These are phyloP conservation scores for Orbilia brochopaga DNA, from an alignment of 2,329 filamentous ascomycete species.

Conservation along the genomic window DNA sequence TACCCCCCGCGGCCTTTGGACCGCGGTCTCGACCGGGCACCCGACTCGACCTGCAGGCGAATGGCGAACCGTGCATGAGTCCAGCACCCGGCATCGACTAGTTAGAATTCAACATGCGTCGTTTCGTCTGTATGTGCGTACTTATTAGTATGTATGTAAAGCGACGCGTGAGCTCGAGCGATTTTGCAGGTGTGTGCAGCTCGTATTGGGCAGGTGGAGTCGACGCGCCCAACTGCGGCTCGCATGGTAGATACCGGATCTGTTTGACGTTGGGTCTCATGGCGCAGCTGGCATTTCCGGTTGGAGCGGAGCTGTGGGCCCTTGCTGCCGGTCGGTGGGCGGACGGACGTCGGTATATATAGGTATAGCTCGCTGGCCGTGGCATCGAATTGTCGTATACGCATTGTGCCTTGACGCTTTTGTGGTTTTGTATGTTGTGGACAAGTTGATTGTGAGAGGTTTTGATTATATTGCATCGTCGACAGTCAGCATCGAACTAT, in stretches of 20 bases:
- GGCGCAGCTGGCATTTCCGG: constrained; percentile 30
- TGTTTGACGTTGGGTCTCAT: constrained; percentile 8
- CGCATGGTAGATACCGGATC: constrained; percentile 42
- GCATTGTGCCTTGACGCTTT: no score
- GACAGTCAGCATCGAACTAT: no score
- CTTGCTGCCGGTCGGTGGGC: not conserved
- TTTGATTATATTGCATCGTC: no score
- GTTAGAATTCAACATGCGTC: not conserved
- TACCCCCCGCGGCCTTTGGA: not conserved
- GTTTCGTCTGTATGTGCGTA: no score
- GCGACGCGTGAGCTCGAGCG: not conserved
- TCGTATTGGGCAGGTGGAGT: constrained; percentile 38
- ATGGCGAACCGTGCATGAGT: no score
- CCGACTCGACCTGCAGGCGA: not conserved
- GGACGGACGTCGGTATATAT: not conserved
- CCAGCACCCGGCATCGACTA: no score
- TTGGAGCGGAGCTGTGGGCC: constrained; percentile 3
- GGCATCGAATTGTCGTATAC: no score
- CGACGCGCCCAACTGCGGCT: constrained; percentile 29
- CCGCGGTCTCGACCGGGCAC: not conserved
- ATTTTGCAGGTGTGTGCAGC: not conserved
- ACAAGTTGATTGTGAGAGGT: no score
- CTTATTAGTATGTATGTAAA: no score
- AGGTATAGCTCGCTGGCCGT: not conserved
- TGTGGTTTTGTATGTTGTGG: no score